Evolutionary conservation across 805 yeast genomes (phyloP).

Genomic region (Millerozyma miso): DNA sequence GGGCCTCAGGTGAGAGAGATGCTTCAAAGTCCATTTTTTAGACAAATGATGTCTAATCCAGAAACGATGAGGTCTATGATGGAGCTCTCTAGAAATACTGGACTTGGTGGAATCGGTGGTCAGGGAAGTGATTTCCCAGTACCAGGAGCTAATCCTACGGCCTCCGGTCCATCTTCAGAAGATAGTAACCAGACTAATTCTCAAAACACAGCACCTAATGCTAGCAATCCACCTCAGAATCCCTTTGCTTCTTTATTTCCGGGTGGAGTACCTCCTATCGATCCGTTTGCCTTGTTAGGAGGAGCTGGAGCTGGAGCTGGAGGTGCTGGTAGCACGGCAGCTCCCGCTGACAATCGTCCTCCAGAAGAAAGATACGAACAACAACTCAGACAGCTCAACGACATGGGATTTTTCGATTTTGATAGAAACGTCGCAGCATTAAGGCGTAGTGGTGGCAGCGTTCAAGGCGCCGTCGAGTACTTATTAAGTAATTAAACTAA

Average conservation of each 20-base stretch:
- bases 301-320: conserved; percentile 30
- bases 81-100: conserved; percentile 60
- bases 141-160: conserved; percentile 37
- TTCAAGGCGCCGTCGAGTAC: conserved; percentile 93
- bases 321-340: conserved; percentile 22
- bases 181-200: conserved; percentile 9
- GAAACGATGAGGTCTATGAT: conserved; percentile 79
- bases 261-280: conserved; percentile 34
- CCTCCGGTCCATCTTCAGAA: conserved; percentile 12
- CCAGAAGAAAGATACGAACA: conserved; percentile 43
- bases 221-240: conserved; percentile 24
- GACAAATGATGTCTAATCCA: conserved; percentile 71
- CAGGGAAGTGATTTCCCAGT: conserved; percentile 19
- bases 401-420: conserved; percentile 76
- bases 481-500: conserved; percentile 37
- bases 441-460: conserved; percentile 94
- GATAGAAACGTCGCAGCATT: conserved; percentile 89
- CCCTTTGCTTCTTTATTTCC: conserved; percentile 39
- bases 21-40: conserved; percentile 78
- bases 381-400: conserved; percentile 44
- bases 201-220: conserved; percentile 8
- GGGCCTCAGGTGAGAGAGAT: conserved; percentile 86
- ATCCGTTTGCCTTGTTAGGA: conserved; percentile 54
- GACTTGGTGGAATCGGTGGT: conserved; percentile 25
- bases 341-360: conserved; percentile 38